Conservation (phyloP, 2,329 filamentous ascomycete genomes). For the Cladosporium oxysporum region DNA sequence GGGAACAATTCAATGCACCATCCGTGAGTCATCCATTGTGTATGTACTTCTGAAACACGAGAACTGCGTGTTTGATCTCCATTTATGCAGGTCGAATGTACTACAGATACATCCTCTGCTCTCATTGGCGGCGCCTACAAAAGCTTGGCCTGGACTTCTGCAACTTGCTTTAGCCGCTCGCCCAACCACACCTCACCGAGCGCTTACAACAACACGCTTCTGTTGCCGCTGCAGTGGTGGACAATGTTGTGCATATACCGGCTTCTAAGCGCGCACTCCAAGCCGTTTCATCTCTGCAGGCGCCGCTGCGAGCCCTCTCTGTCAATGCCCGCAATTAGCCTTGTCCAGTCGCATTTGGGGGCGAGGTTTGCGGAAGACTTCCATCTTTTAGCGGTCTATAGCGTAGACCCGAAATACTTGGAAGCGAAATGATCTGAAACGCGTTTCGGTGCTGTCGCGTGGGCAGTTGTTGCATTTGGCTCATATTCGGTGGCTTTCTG, state of each 20-base stretch:
- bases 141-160: constrained; percentile 16
- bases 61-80: constrained; percentile 10
- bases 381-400: neutral
- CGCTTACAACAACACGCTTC: constrained; percentile 14
- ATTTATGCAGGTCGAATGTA: constrained; percentile 17
- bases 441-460: neutral
- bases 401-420: neutral
- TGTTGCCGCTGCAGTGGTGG: neutral
- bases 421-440: constrained; percentile 9
- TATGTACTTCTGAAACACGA: constrained; percentile 17
- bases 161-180: constrained; percentile 17
- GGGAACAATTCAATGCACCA: neutral
- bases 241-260: neutral
- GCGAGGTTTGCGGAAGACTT: neutral
- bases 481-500: neutral
- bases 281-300: constrained; percentile 17
- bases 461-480: neutral
- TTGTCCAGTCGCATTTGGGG: constrained; percentile 4
- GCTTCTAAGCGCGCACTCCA: constrained; percentile 4
- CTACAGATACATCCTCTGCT: neutral
- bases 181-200: constrained; percentile 17
- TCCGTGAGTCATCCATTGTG: constrained; percentile 16
- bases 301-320: constrained; percentile 8
- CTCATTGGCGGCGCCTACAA: constrained; percentile 6
- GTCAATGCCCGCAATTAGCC: neutral